Percentiles rank a stretch among this genome's conserved stretches.
Conservation (phyloP, 1,284 basidiomycete genomes). For the Pyrrhoderma noxium region DNA sequence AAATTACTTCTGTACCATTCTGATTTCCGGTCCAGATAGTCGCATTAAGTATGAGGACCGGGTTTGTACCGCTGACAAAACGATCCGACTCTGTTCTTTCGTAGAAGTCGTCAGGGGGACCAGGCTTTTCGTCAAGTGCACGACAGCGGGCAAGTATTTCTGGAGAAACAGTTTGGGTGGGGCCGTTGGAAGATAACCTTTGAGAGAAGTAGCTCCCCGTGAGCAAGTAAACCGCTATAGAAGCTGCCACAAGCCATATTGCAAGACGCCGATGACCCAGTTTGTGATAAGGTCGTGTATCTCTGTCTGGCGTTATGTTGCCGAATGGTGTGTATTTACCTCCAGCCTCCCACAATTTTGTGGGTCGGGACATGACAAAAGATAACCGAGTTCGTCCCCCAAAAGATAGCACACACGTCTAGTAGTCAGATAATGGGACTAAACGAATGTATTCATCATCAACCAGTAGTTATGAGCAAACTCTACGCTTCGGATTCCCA, state of each 20-base stretch:
- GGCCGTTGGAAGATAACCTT: not conserved
- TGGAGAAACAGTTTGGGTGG: constrained; percentile 2
- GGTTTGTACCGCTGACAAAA: constrained; percentile 39
- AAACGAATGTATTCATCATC: too few relatives aligned
- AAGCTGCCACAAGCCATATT: constrained; percentile 2
- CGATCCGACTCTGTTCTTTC: constrained; percentile 43
- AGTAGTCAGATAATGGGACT: too few relatives aligned
- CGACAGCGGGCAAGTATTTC: constrained; percentile 21
- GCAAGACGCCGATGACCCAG: not conserved
- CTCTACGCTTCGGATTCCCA: too few relatives aligned
- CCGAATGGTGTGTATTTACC: too few relatives aligned
- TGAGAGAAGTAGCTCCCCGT: not conserved
- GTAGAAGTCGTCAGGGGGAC: constrained; percentile 34
- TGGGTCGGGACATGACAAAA: too few relatives aligned
- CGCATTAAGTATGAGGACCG: constrained; percentile 49
- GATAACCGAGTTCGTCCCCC: too few relatives aligned
- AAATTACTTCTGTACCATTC: constrained; percentile 29
- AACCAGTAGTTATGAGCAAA: too few relatives aligned
- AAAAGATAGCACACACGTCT: too few relatives aligned
- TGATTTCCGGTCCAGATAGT: constrained; percentile 48
- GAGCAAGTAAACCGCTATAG: constrained; percentile 5
- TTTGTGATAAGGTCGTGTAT: not conserved
- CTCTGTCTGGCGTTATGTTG: not conserved
- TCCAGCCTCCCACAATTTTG: too few relatives aligned
- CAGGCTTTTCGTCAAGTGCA: constrained; percentile 24